Evolutionary conservation across 352 stramenopile species (phyloP), one percentile per base, ranked within the genome.

Genomic region (Pythium grandisporangium): DNA sequence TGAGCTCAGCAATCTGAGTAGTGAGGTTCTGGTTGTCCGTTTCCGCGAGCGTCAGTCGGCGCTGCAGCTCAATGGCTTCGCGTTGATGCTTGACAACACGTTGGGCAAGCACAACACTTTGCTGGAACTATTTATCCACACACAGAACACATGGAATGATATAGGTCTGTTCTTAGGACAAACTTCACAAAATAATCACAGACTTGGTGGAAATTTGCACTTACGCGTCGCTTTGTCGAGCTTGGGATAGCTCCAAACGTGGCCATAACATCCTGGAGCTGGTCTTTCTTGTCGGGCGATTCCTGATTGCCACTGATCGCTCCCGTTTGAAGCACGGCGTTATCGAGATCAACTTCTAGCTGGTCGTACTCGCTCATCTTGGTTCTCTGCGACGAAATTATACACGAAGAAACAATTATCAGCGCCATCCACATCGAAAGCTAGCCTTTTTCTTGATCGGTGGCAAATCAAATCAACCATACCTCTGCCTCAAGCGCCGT

Each of bases 81-180:
- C 63, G 64, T 26, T 89, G 73, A 23, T 55, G 63, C 43, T 83
- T 81, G 6, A 89, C 76, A 1, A 86, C 61, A n/a, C 62, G 66
- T 38, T 86, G 76, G 1, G 70, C 76, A 1, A 89, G 60, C 30
- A 66, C 39, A 4, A 85, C 73, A 30, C 73, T 86, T 26, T 89
- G 76, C 23, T 86, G 66, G 46, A 89, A 89, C 76, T 89, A n/a
- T n/a, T n/a, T n/a, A n/a, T n/a, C n/a, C n/a, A 45, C 11, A 38
- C 33, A 38, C 33, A 17, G 7, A 10, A 38, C 11, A 20, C 33
- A 16, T 13, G 7, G 7, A 38, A 13, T 20, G 7, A 20, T 10
- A 24, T 3, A 22, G 8, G 4, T 17, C 5, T 11, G 36, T 27
- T 4, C 25, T 20, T 16, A 40, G 10, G 37, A 29, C 14, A 42